Conservation (phyloP, 352 stramenopile species). For the Salisapilia sapeloensis region DNA sequence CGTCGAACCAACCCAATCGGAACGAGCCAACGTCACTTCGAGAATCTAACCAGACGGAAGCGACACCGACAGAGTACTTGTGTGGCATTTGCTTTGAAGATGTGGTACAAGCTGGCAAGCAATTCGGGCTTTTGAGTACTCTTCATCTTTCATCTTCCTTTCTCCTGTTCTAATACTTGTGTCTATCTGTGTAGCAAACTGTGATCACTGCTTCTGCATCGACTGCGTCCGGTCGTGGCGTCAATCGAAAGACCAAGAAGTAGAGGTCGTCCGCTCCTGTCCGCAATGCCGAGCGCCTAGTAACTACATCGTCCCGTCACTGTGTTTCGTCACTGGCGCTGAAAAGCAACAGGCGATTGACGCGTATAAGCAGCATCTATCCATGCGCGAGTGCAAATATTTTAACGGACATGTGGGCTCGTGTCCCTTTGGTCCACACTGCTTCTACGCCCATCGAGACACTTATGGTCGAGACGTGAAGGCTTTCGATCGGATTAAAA, state of each 20-base stretch:
- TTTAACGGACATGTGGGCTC: slow-evolving; percentile 49
- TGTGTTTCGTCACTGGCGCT: slow-evolving; percentile 48
- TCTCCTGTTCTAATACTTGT: neutral
- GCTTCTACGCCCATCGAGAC: slow-evolving; percentile 65
- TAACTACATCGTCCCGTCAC: slow-evolving; percentile 67
- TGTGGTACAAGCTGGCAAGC: slow-evolving; percentile 53
- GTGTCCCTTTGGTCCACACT: slow-evolving; percentile 52
- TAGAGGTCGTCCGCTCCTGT: slow-evolving; percentile 45
- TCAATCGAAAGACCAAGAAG: slow-evolving; percentile 55
- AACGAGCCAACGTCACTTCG: slow-evolving; percentile 1
- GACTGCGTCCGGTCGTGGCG: slow-evolving; percentile 58
- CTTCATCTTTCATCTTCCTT: neutral
- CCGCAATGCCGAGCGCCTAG: slow-evolving; percentile 44
- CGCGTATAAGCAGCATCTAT: slow-evolving; percentile 58
- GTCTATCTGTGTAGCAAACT: slow-evolving; percentile 9
- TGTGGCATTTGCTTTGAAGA: slow-evolving; percentile 77
- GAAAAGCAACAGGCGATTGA: slow-evolving; percentile 34
- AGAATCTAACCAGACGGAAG: neutral
- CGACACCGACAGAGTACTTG: slow-evolving; percentile 14
- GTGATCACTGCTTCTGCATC: slow-evolving; percentile 63
- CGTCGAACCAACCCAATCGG: neutral
- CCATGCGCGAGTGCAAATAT: slow-evolving; percentile 66
- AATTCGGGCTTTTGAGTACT: slow-evolving; percentile 64
- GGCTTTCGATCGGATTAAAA: slow-evolving; percentile 28
- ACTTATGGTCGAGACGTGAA: slow-evolving; percentile 37